Evolutionary conservation across 805 yeast species (phyloP), one percentile per base, ranked within the genome.

Genomic region (Candida chauliodis): DNA sequence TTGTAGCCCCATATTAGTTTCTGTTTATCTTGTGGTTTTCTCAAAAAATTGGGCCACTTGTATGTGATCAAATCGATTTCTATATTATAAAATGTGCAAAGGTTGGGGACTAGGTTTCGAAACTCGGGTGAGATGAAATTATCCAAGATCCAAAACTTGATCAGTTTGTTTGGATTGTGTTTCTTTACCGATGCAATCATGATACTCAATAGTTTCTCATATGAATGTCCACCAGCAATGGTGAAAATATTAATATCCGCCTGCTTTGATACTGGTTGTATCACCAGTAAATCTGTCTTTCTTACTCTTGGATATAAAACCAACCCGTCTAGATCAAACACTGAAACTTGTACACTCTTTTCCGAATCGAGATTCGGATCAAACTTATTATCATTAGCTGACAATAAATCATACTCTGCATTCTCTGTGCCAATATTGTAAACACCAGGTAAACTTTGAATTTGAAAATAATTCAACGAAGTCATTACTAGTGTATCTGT

Each of bases 41-140:
- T 73, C 15, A 91, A 66, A 95, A 97, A 91, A 8, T 68, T 58
- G 10, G 99, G 99, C 99, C 99, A 91, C 45, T 84, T 82, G 58
- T 85, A 91, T 1, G 84, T 77, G n/a, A 93, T 69, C 31, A 88
- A 59, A 50, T 88, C 91, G 52, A 81, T 85, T 34, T 81, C 73
- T 52, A 86, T 84, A 1, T 78, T 77, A 51, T 75, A 76, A 38
- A 73, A 53, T 13, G 63, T 56, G 0, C 95, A 81, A 39, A 87
- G 51, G 11, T 52, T 46, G 0, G 87, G 84, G n/a, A 87, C 53
- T 34, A 78, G 73, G 20, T 62, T 52, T 53, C 75, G 79, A 52
- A 90, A 79, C 3, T 76, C 63, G 27, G 89, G 81, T 17, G 95
- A 81, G 69, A 87, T 66, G 52, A 78, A 87, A 56, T 85, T 83